Conservation (phyloP, 331 rosid species). For the Acacia pycnantha region DNA sequence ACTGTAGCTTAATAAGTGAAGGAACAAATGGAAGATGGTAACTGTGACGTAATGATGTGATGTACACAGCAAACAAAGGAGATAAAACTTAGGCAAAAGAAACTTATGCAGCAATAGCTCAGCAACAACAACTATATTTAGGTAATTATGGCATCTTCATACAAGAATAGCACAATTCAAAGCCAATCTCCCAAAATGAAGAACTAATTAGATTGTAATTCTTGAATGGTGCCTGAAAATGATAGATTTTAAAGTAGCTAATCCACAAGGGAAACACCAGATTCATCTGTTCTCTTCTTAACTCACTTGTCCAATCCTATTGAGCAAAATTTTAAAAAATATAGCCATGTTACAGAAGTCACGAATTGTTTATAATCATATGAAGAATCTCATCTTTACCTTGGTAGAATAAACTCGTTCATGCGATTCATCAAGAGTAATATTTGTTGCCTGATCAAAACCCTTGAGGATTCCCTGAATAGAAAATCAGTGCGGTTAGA, state of each 20-base stretch:
- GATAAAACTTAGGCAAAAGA: neutral
- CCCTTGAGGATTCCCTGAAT: constrained; percentile 88
- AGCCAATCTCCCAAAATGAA: neutral
- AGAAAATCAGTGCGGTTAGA: neutral
- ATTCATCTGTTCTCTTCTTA: neutral
- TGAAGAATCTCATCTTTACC: constrained; percentile 46
- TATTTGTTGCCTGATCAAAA: constrained; percentile 97
- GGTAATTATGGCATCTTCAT: neutral
- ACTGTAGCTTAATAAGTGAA: neutral
- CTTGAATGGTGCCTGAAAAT: neutral
- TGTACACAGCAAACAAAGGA: neutral
- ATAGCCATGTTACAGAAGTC: neutral
- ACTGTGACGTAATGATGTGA: neutral
- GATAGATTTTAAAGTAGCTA: neutral
- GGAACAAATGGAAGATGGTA: neutral
- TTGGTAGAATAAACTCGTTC: constrained; percentile 96
- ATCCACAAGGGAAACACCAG: neutral
- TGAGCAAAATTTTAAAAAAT: neutral
- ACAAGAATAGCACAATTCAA: neutral
- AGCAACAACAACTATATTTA: neutral
- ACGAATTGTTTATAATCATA: neutral
- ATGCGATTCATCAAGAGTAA: constrained; percentile 94
- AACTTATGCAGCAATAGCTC: constrained; percentile 7
- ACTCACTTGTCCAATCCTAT: neutral
- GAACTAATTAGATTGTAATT: neutral